Evolutionary conservation across 2,329 filamentous ascomycete species (phyloP).

Genomic region (Huntiella decipiens): DNA sequence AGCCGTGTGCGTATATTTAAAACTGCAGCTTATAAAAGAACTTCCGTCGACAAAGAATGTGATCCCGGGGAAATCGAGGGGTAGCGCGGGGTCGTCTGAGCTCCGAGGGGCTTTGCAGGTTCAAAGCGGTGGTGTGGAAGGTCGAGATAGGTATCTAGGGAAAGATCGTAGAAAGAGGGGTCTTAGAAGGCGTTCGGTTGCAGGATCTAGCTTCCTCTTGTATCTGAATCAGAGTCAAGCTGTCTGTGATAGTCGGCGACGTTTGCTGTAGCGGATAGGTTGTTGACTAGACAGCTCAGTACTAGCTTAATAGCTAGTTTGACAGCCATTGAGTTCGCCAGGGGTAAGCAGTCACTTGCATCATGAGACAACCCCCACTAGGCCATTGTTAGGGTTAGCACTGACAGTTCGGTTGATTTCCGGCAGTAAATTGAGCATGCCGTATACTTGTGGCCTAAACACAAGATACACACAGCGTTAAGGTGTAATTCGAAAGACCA

Average conservation of each 20-base stretch:
- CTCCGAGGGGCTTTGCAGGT: no score
- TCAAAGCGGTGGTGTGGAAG: neutral
- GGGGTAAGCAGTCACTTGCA: neutral
- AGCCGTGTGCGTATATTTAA: no score
- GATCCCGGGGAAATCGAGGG: no score
- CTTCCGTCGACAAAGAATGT: no score
- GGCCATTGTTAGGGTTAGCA: neutral
- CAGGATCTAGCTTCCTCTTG: neutral
- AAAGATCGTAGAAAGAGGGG: neutral
- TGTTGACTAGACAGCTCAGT: neutral
- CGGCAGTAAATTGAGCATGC: neutral
- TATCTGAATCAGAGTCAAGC: neutral
- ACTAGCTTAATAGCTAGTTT: no score
- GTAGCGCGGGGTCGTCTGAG: no score
- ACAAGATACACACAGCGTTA: neutral
- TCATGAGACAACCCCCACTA: neutral
- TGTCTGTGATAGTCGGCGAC: neutral
- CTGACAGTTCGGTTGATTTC: slow-evolving; percentile 6
- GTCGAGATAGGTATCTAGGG: neutral
- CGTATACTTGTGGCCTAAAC: slow-evolving; percentile 1
- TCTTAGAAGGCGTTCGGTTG: no score
- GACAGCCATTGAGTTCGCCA: neutral
- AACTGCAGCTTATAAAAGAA: no score
- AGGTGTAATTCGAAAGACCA: neutral
- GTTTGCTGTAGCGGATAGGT: neutral